Base-by-base conservation (phyloP, 306 rosid genomes). In the Acacia melanoxylon region DNA sequence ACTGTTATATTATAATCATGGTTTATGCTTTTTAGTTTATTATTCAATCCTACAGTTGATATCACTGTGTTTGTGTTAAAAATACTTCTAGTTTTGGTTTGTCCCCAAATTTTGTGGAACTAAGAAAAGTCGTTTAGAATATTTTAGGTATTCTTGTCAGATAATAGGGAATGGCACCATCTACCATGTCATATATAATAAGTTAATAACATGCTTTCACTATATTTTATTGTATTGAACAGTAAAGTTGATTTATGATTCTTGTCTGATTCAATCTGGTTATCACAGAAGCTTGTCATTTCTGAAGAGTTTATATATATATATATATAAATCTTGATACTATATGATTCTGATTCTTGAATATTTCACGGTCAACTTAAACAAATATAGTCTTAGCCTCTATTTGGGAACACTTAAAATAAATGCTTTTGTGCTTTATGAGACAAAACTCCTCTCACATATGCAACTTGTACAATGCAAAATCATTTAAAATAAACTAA, bases 161-260 rank as follows among this genome's bases (percentile, higher is more conserved):
- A 35, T 31, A 72, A 65, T 2, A 12, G 42, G 73, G 51, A 83
- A n/a, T 67, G 54, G 66, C 62, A 35, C 66, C 45, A 12, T 79
- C 56, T 52, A 25, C 56, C 45, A 12, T 79, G 74, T 66, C 37
- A 46, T 15, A 20, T 48, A 25, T 45, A 10, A 44, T 11, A 44
- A 9, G 41, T 37, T 17, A 51, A 8, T 3, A 33, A 48, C 63
- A 46, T 71, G 27, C 40, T 71, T 70, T 77, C 82, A 58, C 45
- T 62, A 49, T 44, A 70, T n/a, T 58, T 58, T 58, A 58, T 75
- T 68, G 45, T 70, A 17, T 37, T 76, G 62, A 78, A 65, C 73
- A 25, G 41, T 85, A 52, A 78, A 33, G 7, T 77, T 54, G 37
- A 46, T 77, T 85, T 72, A 12, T 81, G 81, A 20, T 77, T 71